phyloP scores from a whole-genome alignment of 164 flowering plant genomes.

The Sextonia rubra region DNA sequence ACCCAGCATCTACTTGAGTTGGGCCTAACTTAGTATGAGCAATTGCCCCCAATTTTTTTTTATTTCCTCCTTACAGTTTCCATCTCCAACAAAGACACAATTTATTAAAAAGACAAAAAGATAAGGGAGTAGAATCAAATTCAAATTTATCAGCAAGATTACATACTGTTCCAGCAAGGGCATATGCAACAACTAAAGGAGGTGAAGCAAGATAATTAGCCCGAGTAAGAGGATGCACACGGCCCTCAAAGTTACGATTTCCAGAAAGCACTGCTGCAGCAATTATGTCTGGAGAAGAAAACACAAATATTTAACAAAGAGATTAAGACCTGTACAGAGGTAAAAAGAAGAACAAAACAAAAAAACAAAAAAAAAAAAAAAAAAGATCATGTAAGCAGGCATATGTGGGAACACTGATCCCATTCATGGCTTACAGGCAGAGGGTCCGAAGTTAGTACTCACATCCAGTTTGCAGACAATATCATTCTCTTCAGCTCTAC shows the following conservation, averaged over 20 bases:
- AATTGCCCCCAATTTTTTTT: too few relatives aligned
- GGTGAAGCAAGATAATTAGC: slow-evolving; percentile 99
- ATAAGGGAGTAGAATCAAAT: background rate
- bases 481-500: too few relatives aligned
- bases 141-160: background rate
- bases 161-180: slow-evolving; percentile 90
- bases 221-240: slow-evolving; percentile 92
- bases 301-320: background rate
- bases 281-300: slow-evolving; percentile 53
- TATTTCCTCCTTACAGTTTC: too few relatives aligned
- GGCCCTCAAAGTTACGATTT: slow-evolving; percentile 95
- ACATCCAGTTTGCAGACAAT: too few relatives aligned
- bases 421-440: background rate
- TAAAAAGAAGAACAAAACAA: background rate
- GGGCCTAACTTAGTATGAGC: too few relatives aligned
- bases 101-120: too few relatives aligned
- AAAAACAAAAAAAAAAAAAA: too few relatives aligned
- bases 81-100: too few relatives aligned
- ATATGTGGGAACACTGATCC: background rate
- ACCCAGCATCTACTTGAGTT: too few relatives aligned
- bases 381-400: background rate
- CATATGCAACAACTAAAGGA: slow-evolving; percentile 95
- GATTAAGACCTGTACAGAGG: background rate
- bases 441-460: too few relatives aligned
- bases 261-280: slow-evolving; percentile 98